phyloP scores from a whole-genome alignment of 2,329 filamentous ascomycete genomes.

The Aspergillus unguis region DNA sequence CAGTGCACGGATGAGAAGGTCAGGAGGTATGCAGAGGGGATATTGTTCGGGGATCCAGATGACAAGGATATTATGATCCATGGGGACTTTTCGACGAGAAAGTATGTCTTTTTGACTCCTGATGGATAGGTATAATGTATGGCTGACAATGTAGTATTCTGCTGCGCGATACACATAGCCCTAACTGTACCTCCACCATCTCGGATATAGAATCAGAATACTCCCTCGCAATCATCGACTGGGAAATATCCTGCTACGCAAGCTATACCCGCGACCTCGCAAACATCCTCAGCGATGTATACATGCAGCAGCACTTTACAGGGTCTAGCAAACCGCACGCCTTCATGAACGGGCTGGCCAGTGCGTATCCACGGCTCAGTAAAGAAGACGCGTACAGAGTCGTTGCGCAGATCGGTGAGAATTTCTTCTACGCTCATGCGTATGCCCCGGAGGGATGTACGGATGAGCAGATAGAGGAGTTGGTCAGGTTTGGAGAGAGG shows the following conservation, averaged over 20 bases:
- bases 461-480: neutral
- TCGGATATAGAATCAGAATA: neutral
- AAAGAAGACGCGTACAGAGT: neutral
- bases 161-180: neutral
- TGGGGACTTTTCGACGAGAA: neutral
- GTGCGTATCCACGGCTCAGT: neutral
- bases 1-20: neutral
- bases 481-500: neutral
- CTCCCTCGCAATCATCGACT: neutral
- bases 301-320: neutral
- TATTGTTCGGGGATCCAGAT: neutral
- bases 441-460: neutral
- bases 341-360: neutral
- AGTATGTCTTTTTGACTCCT: neutral
- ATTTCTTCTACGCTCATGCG: neutral
- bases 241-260: neutral
- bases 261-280: neutral
- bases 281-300: neutral
- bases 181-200: neutral
- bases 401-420: neutral
- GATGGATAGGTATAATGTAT: neutral
- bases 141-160: neutral
- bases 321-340: neutral
- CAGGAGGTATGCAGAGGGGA: neutral
- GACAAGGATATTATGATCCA: neutral